Percentiles rank a stretch among this genome's conserved stretches.
These are phyloP conservation scores for Besnoitia besnoiti DNA, from an alignment of 169 alveolate species.

Conservation along the genomic window DNA sequence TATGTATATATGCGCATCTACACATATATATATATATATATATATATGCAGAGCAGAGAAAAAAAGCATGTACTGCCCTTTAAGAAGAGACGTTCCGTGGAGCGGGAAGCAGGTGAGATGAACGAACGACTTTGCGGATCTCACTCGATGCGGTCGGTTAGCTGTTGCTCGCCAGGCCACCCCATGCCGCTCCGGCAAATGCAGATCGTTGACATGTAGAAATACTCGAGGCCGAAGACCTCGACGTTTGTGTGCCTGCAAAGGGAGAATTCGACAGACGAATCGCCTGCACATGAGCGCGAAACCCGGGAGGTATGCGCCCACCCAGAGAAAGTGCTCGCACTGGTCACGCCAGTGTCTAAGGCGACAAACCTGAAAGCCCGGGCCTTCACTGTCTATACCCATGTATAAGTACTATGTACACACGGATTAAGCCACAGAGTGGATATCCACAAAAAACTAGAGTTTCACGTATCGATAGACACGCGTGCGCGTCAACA, in stretches of 20 bases:
- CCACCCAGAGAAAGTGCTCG: no score
- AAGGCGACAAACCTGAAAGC: no score
- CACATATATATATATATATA: neutral
- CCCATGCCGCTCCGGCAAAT: constrained; percentile 56
- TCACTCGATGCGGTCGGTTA: constrained; percentile 25
- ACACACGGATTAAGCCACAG: no score
- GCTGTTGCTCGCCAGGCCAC: constrained; percentile 62
- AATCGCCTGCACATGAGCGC: no score
- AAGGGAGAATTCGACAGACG: no score
- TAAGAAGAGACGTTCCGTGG: neutral
- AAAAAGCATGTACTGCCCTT: neutral
- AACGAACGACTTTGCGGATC: neutral
- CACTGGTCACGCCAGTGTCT: no score
- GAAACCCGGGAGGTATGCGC: no score
- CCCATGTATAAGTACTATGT: no score
- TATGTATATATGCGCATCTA: neutral
- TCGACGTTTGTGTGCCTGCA: constrained; percentile 59
- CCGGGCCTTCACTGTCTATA: no score
- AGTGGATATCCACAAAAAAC: no score
- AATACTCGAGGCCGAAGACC: constrained; percentile 44
- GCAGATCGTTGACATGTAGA: constrained; percentile 51
- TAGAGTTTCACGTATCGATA: no score
- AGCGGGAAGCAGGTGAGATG: neutral
- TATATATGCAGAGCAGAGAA: neutral
- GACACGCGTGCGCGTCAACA: no score